phyloP scores from a whole-genome alignment of 345 rosid genomes.

The Arabis alpina region DNA sequence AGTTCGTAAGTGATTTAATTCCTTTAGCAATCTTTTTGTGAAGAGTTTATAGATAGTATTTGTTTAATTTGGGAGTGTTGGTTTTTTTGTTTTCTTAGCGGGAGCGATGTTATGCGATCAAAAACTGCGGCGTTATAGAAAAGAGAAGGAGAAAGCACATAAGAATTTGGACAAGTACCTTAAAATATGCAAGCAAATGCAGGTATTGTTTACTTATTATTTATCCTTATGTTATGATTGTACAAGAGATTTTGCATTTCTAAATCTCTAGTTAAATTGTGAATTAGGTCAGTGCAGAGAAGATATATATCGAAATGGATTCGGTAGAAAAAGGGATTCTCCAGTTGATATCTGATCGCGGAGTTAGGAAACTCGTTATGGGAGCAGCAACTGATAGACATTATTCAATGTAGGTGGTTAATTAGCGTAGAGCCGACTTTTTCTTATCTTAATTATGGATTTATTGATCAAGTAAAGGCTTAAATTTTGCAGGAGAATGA shows the following conservation, averaged over 20 bases:
- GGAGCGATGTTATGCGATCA: slow-evolving; percentile 46
- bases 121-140: slow-evolving; percentile 7
- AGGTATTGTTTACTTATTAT: slow-evolving; percentile 50
- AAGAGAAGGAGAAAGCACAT: slow-evolving; percentile 56
- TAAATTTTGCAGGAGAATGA: slow-evolving; percentile 60
- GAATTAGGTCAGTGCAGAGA: slow-evolving; percentile 67
- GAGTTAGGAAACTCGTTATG: slow-evolving; percentile 73
- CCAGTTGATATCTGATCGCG: slow-evolving; percentile 49
- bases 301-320: slow-evolving; percentile 50
- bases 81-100: slow-evolving; percentile 17
- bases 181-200: slow-evolving; percentile 50
- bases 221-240: background rate
- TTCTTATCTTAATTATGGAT: background rate
- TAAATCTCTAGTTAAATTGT: slow-evolving; percentile 16
- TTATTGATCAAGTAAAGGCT: background rate
- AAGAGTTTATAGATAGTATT: background rate
- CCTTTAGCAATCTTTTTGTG: background rate
- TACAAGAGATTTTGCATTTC: background rate
- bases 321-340: slow-evolving; percentile 68
- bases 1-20: slow-evolving; percentile 13
- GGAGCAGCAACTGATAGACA: slow-evolving; percentile 84
- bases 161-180: slow-evolving; percentile 56
- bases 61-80: background rate
- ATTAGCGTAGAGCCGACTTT: background rate
- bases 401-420: slow-evolving; percentile 50